These are phyloP conservation scores for Pycnococcus provasolii DNA, from an alignment of 139 green algal species.

Conservation along the genomic window DNA sequence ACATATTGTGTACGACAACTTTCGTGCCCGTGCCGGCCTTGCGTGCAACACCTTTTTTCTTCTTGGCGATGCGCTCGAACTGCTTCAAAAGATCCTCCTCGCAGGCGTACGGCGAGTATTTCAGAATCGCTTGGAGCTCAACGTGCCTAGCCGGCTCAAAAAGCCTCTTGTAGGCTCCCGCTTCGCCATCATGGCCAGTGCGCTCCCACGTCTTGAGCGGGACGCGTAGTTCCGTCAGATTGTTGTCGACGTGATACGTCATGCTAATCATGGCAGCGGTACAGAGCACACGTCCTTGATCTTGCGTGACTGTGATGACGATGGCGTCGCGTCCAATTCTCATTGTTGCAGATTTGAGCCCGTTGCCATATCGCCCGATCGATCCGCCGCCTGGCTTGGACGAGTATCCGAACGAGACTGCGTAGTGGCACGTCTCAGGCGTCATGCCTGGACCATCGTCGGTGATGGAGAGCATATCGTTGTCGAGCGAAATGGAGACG, in stretches of 20 bases:
- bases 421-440: constrained; percentile 25
- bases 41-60: too few relatives aligned
- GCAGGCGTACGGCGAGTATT: constrained; percentile 15
- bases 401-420: constrained; percentile 31
- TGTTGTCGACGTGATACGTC: background rate
- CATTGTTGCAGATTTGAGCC: constrained; percentile 50
- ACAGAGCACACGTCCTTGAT: background rate
- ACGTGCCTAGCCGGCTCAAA: background rate
- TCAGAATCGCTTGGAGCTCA: constrained; percentile 10
- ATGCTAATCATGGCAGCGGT: constrained; percentile 29
- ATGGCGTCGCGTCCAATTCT: constrained; percentile 39
- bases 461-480: constrained; percentile 14
- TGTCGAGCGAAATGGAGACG: constrained; percentile 9
- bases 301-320: constrained; percentile 32
- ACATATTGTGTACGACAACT: too few relatives aligned
- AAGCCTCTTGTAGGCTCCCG: background rate
- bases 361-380: constrained; percentile 43
- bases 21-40: too few relatives aligned
- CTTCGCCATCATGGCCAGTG: background rate
- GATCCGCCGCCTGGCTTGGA: constrained; percentile 27
- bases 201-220: constrained; percentile 22
- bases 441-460: constrained; percentile 33
- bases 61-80: constrained; percentile 12
- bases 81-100: constrained; percentile 4
- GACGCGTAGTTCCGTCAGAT: constrained; percentile 8